Evolutionary conservation across 257 asterid species (phyloP), one percentile per base, ranked within the genome.

Genomic region (Jasminum sambac): DNA sequence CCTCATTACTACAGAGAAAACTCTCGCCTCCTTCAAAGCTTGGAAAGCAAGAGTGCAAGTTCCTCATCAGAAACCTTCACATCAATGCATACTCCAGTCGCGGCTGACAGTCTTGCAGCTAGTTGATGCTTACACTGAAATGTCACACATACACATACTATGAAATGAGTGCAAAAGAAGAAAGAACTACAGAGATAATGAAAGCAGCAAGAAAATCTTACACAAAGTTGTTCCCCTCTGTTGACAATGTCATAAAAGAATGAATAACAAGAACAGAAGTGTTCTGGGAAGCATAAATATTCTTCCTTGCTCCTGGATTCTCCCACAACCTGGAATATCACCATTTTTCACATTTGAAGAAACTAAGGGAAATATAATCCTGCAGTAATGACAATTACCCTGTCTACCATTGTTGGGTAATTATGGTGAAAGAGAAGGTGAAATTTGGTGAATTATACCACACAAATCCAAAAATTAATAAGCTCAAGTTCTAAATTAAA

Each of bases 81-180:
- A 12, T 89, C 86, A 25, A 82, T 1, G 81, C 88, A 91, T 0
- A 80, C 78, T 74, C 89, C 97, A 11, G 85, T 69, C 5, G 96
- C 81, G 58, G 87, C 84, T 11, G 99, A 96, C 24, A 95, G 88
- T 68, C 95, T 84, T 66, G 98, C 99, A 72, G 99, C 99, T 63
- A 95, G 50, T 78, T 95, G 99, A 83, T 95, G 99, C 84, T 95
- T 91, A 78, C 99, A 89, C 98, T 91, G 84, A 67, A 74, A 78
- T 2, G 10, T 19, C 11, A 50, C 63, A 34, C 74, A 19, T 39
- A 34, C 17, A 48, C 34, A 10, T 46, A 26, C 30, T 50, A 8
- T 24, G 48, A 37, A 46, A 2, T 17, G 13, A 41, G n/a, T n/a
- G 2, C 0, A 6, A 8, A n/a, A 41, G 14, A n/a, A 17, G 65